Conservation (phyloP, 306 rosid species). For the Cucurbita argyrosperma region DNA sequence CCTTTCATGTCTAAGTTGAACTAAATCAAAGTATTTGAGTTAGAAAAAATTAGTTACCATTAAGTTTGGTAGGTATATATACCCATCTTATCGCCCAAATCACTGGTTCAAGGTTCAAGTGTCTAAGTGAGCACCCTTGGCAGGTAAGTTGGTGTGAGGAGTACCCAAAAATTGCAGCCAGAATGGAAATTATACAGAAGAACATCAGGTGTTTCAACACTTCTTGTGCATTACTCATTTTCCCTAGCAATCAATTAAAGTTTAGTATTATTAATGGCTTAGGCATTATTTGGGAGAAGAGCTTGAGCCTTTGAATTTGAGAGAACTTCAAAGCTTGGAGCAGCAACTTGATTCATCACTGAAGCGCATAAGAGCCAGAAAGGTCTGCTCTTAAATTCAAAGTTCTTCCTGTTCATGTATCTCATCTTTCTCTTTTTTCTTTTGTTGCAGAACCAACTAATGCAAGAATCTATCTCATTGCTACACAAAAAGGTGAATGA, state of each 20-base stretch:
- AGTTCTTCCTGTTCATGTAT: background rate
- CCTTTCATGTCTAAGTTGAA: background rate
- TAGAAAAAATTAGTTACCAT: too few species aligned
- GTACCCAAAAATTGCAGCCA: conserved; percentile 38
- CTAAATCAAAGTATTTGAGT: background rate
- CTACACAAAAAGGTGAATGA: conserved; percentile 56
- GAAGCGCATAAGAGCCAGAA: conserved; percentile 57
- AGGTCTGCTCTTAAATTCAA: conserved; percentile 22
- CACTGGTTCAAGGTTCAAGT: too few species aligned
- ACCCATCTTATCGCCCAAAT: too few species aligned
- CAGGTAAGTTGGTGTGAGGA: conserved; percentile 39
- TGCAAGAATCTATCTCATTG: conserved; percentile 56
- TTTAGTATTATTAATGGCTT: too few species aligned
- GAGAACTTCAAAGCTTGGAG: conserved; percentile 69
- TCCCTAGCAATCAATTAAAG: too few species aligned
- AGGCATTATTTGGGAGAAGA: conserved; percentile 48
- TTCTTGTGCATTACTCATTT: background rate
- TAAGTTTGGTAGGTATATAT: too few species aligned
- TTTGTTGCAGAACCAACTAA: conserved; percentile 61
- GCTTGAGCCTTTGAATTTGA: conserved; percentile 40
- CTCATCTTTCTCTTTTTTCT: background rate
- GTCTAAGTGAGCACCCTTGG: background rate
- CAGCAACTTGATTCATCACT: conserved; percentile 57
- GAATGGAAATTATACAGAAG: conserved; percentile 41
- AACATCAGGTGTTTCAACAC: conserved; percentile 33